phyloP scores from a whole-genome alignment of 192 early-diverging fungal genomes.

The Thoreauomyces humboldtii region DNA sequence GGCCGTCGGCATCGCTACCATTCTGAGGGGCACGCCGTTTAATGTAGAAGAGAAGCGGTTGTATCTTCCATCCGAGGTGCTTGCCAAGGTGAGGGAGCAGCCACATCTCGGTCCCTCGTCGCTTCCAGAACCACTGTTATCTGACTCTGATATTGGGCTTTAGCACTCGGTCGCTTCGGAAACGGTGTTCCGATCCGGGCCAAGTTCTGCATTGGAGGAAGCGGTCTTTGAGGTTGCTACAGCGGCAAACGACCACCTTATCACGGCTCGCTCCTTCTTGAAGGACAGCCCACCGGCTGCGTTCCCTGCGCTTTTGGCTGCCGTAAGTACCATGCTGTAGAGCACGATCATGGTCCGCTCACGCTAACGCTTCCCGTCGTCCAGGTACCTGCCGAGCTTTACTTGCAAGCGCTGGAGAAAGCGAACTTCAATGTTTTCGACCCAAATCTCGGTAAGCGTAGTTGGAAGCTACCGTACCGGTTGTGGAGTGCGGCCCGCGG shows the following conservation, averaged over 20 bases:
- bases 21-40: conserved; percentile 72
- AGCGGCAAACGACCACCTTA: conserved; percentile 71
- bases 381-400: conserved; percentile 63
- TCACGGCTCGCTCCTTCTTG: conserved; percentile 65
- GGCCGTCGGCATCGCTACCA: conserved; percentile 76
- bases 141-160: too few relatives aligned
- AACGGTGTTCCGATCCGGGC: conserved; percentile 61
- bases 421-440: conserved; percentile 84
- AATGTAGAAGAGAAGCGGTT: conserved; percentile 66
- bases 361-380: not conserved
- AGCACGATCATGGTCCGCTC: not conserved
- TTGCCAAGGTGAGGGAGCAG: conserved; percentile 62
- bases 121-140: conserved; percentile 1
- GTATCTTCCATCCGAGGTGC: conserved; percentile 72
- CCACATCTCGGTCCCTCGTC: not conserved
- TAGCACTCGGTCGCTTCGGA: conserved; percentile 78
- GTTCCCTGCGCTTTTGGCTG: conserved; percentile 69
- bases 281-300: conserved; percentile 57
- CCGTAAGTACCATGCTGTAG: conserved; percentile 44
- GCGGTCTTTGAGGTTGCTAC: conserved; percentile 87
- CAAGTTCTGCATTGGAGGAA: conserved; percentile 62
- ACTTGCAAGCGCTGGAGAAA: conserved; percentile 72
- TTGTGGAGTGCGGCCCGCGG: conserved; percentile 59
- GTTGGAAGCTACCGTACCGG: conserved; percentile 59
- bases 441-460: conserved; percentile 57